Base-by-base conservation (phyloP, 257 asterid species). In the Solanum medicagineum region DNA sequence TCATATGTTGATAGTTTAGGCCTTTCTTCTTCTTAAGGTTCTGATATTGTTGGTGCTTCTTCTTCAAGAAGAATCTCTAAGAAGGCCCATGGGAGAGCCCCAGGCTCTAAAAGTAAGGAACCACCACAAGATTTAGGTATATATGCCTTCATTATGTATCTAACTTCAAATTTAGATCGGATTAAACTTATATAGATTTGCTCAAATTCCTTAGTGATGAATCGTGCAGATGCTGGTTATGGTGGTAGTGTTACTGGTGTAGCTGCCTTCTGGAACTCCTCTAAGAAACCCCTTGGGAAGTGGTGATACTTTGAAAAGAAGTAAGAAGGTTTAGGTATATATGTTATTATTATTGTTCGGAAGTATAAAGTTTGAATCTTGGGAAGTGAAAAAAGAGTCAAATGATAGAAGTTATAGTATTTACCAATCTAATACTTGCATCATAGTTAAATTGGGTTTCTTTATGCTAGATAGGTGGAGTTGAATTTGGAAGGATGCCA, bases 291-390 rank as follows among this genome's bases (percentile, higher is more conserved):
- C 20, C 8, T 55, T 55, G n/a, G 3, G 10, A 16, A 8, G 9
- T 22, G 10, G 8, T 0, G 0, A 17, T 16, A 5, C 0, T 44
- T 0, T 44, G 5, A 4, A 4, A 0, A 17, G 62, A 55, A 55
- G 60, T 8, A 55, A 55, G 62, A 55, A 55, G 2, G 3, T 7
- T 17, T 7, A 55, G 7, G n/a, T 16, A 55, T 55, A 55, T 55
- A 55, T 55, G 22, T 10, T 6, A 16, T 55, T 4, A 55, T 55
- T 55, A 55, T 17, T 55, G 2, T 55, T 55, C 22, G n/a, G 60
- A 55, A 55, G 60, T 22, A 8, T 5, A 42, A 42, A 42, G 8
- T 42, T 42, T 42, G 45, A 42, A 42, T 7, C 17, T 55, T 55
- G 17, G 60, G 1, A 55, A 17, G 60, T 55, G 7, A 55, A 17